phyloP scores from a whole-genome alignment of 345 rosid species.

The Hevea brasiliensis region DNA sequence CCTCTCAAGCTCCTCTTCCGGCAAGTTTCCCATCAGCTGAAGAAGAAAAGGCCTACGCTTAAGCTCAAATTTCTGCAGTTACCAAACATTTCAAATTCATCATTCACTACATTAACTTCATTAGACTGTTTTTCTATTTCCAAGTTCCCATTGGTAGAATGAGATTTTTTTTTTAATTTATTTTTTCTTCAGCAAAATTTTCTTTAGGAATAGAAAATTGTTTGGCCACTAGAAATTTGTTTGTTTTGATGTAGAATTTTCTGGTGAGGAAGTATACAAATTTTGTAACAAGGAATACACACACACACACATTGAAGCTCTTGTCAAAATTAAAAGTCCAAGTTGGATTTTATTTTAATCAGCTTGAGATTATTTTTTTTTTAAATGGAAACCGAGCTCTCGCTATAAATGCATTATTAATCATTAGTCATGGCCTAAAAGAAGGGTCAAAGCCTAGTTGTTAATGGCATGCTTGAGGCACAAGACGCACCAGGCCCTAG shows the following conservation, averaged over 20 bases:
- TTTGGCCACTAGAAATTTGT: too few relatives aligned
- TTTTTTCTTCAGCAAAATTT: background rate
- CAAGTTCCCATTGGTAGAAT: background rate
- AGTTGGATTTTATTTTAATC: too few relatives aligned
- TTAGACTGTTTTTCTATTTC: background rate
- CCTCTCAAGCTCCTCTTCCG: slow-evolving; percentile 75
- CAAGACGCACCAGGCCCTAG: background rate
- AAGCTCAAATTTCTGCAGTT: slow-evolving; percentile 86
- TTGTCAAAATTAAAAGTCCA: background rate
- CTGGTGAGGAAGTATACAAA: too few relatives aligned
- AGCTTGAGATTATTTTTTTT: background rate
- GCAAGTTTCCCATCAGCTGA: slow-evolving; percentile 80
- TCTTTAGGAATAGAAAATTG: background rate
- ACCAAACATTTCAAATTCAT: background rate
- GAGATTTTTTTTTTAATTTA: background rate
- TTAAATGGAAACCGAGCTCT: background rate
- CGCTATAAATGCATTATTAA: background rate
- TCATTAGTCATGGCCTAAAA: background rate
- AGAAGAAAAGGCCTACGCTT: slow-evolving; percentile 72
- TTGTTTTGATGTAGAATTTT: background rate
- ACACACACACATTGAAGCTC: background rate
- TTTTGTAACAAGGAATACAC: background rate
- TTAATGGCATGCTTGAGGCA: background rate
- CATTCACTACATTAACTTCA: background rate
- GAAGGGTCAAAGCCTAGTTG: background rate